These are phyloP conservation scores for Corinectria fuckeliana DNA, from an alignment of 2,329 filamentous ascomycete species.

Conservation along the genomic window DNA sequence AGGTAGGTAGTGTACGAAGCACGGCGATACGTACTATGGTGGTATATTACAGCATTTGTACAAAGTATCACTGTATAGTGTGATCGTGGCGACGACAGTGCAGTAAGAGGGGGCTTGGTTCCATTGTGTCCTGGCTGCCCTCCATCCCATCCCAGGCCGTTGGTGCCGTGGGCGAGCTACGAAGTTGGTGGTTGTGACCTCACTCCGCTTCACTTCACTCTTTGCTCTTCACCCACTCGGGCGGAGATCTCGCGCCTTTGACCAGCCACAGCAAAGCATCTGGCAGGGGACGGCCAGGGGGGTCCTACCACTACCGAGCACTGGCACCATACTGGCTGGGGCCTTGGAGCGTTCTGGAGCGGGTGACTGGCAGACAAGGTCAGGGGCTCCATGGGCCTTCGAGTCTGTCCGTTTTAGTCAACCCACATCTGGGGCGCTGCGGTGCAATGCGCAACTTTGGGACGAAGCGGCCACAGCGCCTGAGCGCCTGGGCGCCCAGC, in stretches of 20 bases:
- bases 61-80: too few species aligned
- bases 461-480: conserved; percentile 5
- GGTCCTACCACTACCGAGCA: background rate
- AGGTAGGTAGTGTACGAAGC: too few species aligned
- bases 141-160: background rate
- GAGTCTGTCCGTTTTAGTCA: conserved; percentile 14
- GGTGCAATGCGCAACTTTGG: conserved; percentile 11
- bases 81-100: background rate
- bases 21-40: too few species aligned
- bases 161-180: background rate
- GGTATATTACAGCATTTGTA: too few species aligned
- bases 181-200: conserved; percentile 2
- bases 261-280: conserved; percentile 13
- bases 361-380: conserved; percentile 7
- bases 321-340: background rate
- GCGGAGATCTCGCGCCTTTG: conserved; percentile 17
- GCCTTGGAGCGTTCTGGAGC: background rate
- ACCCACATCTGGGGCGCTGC: conserved; percentile 9
- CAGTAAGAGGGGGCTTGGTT: too few species aligned
- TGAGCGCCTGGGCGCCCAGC: too few species aligned
- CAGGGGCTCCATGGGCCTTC: conserved; percentile 11
- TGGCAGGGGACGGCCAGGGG: conserved; percentile 10
- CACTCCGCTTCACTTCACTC: too few species aligned
- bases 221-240: background rate
- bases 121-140: too few species aligned